Evolutionary conservation across 305 asterid genomes (phyloP), one percentile per base, ranked within the genome.

Genomic region (Fraxinus sp.): DNA sequence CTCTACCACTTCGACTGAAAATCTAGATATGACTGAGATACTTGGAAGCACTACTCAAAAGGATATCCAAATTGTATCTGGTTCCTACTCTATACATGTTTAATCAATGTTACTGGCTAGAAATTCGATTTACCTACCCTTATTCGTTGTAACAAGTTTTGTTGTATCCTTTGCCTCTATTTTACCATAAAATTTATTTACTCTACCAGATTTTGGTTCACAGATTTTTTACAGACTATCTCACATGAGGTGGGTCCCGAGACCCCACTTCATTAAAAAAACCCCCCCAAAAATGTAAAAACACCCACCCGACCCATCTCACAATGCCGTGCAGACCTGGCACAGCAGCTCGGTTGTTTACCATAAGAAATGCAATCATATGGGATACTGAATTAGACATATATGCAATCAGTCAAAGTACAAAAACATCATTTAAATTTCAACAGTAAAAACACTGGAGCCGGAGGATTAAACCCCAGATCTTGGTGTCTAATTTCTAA

Each of bases 1-100:
- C 80, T 88, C 2, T 87, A 74, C 36, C 87, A 87, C 66, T 85
- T 85, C 24, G 81, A 78, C 16, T 85, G 78, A 74, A 32, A 80
- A 83, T 14, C 4, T 80, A 71, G 82, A 80, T 11, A 85, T 87
- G 88, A 36, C 18, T 0, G 88, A 87, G 30, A 74, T 26, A 7
- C 49, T 75, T 72, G 88, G 88, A 0, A 0, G 35, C 4, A 74
- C 79, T 9, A 78, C 57, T 4, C 76, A 49, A 22, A 85, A 28
- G 88, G 37, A 41, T 14, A 33, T 16, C 76, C 0, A 36, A 70
- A 14, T 26, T 87, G 41, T 20, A 1, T 74, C 49, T 80, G 22
- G 81, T 80, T 64, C 89, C 89, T 4, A 71, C 74, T 24, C 20
- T 13, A 22, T n/a, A n/a, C 16, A 7, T 22, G 72, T 8, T 14